Base-by-base conservation (phyloP, 1,284 basidiomycete genomes). In the Kwoniella shivajii region DNA sequence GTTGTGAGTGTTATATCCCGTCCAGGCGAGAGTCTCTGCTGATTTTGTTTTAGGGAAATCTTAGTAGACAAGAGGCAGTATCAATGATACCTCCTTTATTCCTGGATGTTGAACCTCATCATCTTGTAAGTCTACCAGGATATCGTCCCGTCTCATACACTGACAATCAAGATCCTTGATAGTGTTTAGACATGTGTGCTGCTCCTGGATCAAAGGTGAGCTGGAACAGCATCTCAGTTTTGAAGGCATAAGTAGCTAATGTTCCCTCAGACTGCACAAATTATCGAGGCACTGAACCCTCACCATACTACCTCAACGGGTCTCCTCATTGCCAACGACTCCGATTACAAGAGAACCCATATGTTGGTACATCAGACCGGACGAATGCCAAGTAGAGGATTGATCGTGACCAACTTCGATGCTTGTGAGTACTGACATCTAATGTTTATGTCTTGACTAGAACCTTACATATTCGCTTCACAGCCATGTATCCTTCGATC, bases 141-240 rank as follows among this genome's bases (percentile, higher is more conserved):
- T n/a, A n/a, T n/a, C n/a, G n/a, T 42, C 24, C 7, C 6, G 18
- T 37, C 13, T 18, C 16, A 26, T 4, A 6, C 31, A 18, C 22
- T 29, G 14, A 42, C 2, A 31, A 48, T 22, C 7, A 37, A 56
- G 64, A 27, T 50, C 4, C 11, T 34, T 24, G 11, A 14, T 60
- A 92, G 88, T 90, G 92, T 36, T 86, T 99, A 67, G 95, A 99
- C 78, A 92, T 97, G 89, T 99, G 95, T 73, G 96, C 96, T n/a
- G 95, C 96, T 1, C 96, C 96, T 1, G 96, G 96, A 14, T 96
- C 92, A 30, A 99, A 99, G 80, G 89, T 86, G 55, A 51, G 73
- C 10, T 24, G 5, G 18, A 34, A 10, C n/a, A 4, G 46, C 11
- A n/a, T 31, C n/a, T 31, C 27, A 7, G 2, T 9, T 22, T 41